Evolutionary conservation across 257 asterid genomes (phyloP).

Genomic region (Ilex asprella): DNA sequence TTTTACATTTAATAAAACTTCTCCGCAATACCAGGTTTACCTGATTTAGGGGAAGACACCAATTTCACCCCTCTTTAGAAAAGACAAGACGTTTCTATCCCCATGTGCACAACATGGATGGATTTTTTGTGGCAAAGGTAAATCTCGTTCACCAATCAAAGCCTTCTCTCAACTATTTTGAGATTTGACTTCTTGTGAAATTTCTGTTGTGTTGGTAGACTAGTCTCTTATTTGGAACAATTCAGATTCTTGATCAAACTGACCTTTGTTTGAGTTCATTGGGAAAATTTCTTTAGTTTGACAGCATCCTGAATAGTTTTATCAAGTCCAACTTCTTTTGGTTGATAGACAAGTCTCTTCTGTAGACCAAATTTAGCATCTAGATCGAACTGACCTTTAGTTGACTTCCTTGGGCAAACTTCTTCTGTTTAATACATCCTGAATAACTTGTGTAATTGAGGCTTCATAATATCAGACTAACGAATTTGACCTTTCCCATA

Average conservation of each 20-base stretch:
- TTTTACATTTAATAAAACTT: slow-evolving; percentile 8
- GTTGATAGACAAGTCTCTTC: no score
- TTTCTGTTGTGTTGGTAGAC: neutral
- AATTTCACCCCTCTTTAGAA: slow-evolving; percentile 62
- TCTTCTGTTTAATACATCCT: no score
- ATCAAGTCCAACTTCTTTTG: no score
- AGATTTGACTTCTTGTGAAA: neutral
- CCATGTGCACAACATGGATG: slow-evolving; percentile 95
- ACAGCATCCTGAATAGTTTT: no score
- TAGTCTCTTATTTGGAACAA: no score
- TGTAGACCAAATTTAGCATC: no score
- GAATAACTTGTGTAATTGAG: no score
- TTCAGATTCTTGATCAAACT: no score
- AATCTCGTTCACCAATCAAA: slow-evolving; percentile 1
- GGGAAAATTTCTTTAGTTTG: no score
- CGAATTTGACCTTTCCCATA: neutral
- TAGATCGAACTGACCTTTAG: no score
- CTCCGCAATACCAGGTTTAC: slow-evolving; percentile 39
- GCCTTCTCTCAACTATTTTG: neutral
- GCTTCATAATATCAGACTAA: neutral
- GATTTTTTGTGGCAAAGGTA: slow-evolving; percentile 97
- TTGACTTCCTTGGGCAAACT: no score
- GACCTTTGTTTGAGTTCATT: no score
- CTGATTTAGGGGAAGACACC: slow-evolving; percentile 59
- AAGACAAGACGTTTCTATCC: slow-evolving; percentile 91